Conservation (phyloP, 2,329 filamentous ascomycete genomes). For the Didymella keratinophila region DNA sequence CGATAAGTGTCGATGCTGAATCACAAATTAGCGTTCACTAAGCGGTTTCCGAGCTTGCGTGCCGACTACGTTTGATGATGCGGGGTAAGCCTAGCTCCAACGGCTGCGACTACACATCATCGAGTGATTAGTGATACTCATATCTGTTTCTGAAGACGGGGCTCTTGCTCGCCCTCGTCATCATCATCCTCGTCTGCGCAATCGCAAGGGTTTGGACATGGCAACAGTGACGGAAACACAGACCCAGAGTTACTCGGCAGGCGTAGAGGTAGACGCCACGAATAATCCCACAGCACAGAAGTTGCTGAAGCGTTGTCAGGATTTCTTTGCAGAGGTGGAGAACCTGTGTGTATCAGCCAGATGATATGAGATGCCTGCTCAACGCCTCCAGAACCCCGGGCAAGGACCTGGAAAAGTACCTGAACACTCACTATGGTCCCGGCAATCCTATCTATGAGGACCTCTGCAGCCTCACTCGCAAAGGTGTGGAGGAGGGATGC, state of each 20-base stretch:
- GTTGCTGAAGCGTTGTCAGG: constrained; percentile 33
- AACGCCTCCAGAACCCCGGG: constrained; percentile 44
- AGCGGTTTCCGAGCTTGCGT: neutral
- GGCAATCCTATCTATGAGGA: constrained; percentile 50
- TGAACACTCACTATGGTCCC: constrained; percentile 48
- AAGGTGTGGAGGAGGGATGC: constrained; percentile 50
- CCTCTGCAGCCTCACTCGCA: constrained; percentile 44
- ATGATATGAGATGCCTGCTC: neutral
- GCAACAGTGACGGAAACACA: constrained; percentile 1
- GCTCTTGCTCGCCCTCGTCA: neutral
- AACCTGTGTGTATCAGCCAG: constrained; percentile 29
- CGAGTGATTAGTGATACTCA: neutral
- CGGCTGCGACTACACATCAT: neutral
- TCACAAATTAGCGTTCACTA: neutral
- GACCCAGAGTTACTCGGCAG: constrained; percentile 13
- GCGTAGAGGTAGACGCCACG: constrained; percentile 27
- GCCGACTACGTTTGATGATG: constrained; percentile 1
- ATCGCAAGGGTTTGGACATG: neutral
- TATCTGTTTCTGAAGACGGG: constrained; percentile 1
- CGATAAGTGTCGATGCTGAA: neutral
- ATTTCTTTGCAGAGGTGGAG: constrained; percentile 42
- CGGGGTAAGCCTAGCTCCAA: constrained; percentile 15
- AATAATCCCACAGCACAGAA: constrained; percentile 33
- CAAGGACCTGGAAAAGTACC: constrained; percentile 44
- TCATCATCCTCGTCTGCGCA: neutral